Evolutionary conservation across 805 yeast genomes (phyloP), one percentile per base, ranked within the genome.

Genomic region (Candida vaughaniae): DNA sequence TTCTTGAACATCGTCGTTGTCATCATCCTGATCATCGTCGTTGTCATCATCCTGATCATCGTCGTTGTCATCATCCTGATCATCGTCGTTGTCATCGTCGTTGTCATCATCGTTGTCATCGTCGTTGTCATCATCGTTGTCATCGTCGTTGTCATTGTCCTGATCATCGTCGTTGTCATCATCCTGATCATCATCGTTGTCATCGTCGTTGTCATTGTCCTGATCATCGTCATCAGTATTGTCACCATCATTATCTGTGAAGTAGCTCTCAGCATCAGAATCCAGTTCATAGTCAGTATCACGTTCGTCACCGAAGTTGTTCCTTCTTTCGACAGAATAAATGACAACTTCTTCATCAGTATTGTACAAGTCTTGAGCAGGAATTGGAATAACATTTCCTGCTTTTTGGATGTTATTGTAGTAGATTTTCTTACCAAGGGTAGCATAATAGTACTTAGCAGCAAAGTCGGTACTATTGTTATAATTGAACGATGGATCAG

Each of bases 391-490:
- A 4, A 8, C 15, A 7, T 14, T 33, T 18, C 37, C 37, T 8
- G 19, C 31, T 6, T 12, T 19, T 15, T 20, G 25, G 26, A 33
- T 20, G 15, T 33, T 25, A 12, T 16, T 26, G 16, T 26, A 27
- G 18, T 26, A 33, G 19, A 33, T 20, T 9, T 20, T 26, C 12
- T 25, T 26, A 7, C 37, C 37, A 5, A 33, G 10, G 8, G 20
- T 20, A 15, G 37, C 37, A 16, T 33, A 33, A 15, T 33, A 33
- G 15, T 26, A 33, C 14, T 33, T 25, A 15, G 37, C 25, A 10
- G 15, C 7, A 25, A 8, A 33, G 19, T 33, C 19, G 16, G 22
- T 16, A 9, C 18, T 25, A 20, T 33, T 18, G 18, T 25, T 25
- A 25, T 33, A 33, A 4, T 12, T 18, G 14, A 33, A 33, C 6